Evolutionary conservation across 78 protist species (phyloP).

Genomic region (Protostelium mycophagum): DNA sequence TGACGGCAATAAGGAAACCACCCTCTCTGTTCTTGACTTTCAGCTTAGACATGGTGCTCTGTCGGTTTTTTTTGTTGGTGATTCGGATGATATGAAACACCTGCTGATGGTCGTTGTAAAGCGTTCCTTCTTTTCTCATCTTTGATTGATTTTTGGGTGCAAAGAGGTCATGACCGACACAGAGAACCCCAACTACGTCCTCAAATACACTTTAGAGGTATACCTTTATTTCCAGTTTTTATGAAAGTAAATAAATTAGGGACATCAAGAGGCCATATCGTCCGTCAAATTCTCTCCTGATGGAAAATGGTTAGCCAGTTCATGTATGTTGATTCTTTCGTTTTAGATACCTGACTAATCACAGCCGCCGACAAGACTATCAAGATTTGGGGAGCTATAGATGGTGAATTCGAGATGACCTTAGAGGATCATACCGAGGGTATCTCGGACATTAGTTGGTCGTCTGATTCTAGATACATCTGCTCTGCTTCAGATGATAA

Average conservation of each 20-base stretch:
- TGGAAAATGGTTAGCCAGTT: conserved; percentile 78
- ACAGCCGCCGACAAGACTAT: conserved; percentile 75
- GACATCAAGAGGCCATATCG: conserved; percentile 80
- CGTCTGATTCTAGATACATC: conserved; percentile 56
- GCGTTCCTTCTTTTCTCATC: neutral
- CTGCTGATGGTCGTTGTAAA: too few species aligned
- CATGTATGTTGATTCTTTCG: conserved; percentile 49
- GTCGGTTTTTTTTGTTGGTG: neutral
- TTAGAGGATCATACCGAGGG: conserved; percentile 70
- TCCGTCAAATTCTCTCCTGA: conserved; percentile 85
- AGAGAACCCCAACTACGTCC: conserved; percentile 20
- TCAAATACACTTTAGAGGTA: conserved; percentile 22
- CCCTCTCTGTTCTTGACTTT: neutral
- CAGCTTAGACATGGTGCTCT: neutral
- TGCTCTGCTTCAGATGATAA: conserved; percentile 84
- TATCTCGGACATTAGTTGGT: conserved; percentile 68
- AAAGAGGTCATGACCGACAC: neutral
- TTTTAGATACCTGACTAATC: neutral
- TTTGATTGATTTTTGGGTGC: neutral
- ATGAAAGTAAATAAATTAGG: conserved; percentile 11
- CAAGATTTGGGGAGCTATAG: conserved; percentile 54
- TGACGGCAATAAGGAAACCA: neutral
- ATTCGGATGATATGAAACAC: neutral
- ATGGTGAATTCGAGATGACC: conserved; percentile 13
- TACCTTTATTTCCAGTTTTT: neutral